These are phyloP conservation scores for Skeletonema menzelii DNA, from an alignment of 108 stramenopile genomes.

Conservation along the genomic window DNA sequence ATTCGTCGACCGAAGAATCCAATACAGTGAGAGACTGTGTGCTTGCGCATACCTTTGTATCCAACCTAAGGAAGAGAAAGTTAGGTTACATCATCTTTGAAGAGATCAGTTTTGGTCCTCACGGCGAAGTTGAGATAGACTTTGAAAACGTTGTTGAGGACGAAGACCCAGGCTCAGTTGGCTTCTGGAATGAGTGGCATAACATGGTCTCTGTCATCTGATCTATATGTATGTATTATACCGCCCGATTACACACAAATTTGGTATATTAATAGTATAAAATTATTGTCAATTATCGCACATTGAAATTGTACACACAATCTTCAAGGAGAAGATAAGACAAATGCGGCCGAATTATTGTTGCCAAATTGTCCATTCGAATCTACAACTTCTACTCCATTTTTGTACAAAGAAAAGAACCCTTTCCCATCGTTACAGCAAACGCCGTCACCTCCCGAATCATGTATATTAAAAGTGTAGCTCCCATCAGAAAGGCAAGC, in stretches of 20 bases:
- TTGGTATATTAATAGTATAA: too few species aligned
- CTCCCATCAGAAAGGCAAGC: slow-evolving; percentile 39
- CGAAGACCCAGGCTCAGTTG: slow-evolving; percentile 16
- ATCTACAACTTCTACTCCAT: slow-evolving; percentile 25
- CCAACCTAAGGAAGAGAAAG: slow-evolving; percentile 22
- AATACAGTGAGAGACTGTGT: slow-evolving; percentile 43
- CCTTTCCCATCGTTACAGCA: slow-evolving; percentile 35
- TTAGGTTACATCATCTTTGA: slow-evolving; percentile 43
- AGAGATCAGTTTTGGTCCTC: slow-evolving; percentile 40
- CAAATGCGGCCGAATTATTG: slow-evolving; percentile 5
- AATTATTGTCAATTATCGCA: too few species aligned
- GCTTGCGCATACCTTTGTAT: slow-evolving; percentile 42
- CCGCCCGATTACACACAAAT: too few species aligned
- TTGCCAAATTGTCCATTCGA: slow-evolving; percentile 33
- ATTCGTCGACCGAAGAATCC: slow-evolving; percentile 29
- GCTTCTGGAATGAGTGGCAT: slow-evolving; percentile 44
- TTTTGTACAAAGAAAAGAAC: slow-evolving; percentile 37
- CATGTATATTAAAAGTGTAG: slow-evolving; percentile 35
- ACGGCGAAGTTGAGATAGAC: slow-evolving; percentile 38
- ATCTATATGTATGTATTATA: too few species aligned
- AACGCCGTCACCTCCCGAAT: slow-evolving; percentile 28
- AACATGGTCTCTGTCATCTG: slow-evolving; percentile 48
- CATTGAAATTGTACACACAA: not conserved
- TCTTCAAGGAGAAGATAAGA: slow-evolving; percentile 1
- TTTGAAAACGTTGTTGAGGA: slow-evolving; percentile 44